Conservation (phyloP, 2,329 filamentous ascomycete species). For the Diaporthe humulicola region DNA sequence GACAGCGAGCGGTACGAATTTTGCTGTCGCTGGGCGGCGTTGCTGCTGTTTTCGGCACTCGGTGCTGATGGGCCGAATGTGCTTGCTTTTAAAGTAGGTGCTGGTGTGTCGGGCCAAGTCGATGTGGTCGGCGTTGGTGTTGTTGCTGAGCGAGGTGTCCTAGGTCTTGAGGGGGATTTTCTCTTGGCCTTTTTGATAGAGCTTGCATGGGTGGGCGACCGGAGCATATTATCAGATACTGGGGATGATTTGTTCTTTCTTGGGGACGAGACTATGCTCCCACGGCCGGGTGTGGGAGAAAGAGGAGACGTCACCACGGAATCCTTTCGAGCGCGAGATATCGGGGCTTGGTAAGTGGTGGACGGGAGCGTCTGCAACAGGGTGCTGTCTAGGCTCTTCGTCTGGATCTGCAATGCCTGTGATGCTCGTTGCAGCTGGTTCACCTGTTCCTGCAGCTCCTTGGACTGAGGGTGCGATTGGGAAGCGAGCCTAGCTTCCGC, state of each 20-base stretch:
- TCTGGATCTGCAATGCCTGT: conserved; percentile 22
- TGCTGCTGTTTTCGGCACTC: background rate
- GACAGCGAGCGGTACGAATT: conserved; percentile 44
- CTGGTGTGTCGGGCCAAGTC: conserved; percentile 23
- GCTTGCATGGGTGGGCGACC: conserved; percentile 29
- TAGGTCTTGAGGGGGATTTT: conserved; percentile 27
- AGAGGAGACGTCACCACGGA: conserved; percentile 32
- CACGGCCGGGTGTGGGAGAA: conserved; percentile 34
- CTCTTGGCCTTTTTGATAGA: conserved; percentile 38
- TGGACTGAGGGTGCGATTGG: conserved; percentile 37
- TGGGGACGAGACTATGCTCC: conserved; percentile 14
- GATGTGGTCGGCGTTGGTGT: conserved; percentile 15
- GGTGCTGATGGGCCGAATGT: conserved; percentile 22
- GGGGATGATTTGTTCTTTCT: conserved; percentile 33
- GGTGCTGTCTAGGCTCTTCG: conserved; percentile 19
- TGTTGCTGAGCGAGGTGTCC: conserved; percentile 24
- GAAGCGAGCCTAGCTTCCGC: conserved; percentile 51
- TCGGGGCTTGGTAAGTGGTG: background rate
- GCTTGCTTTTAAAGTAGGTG: conserved; percentile 27
- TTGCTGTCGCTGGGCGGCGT: conserved; percentile 21
- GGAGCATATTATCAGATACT: conserved; percentile 21
- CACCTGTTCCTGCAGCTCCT: conserved; percentile 17
- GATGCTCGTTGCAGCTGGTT: conserved; percentile 35
- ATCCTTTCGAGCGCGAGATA: conserved; percentile 4
- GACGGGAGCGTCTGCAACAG: conserved; percentile 24